Evolutionary conservation across 1,139 yeast species (phyloP).

Genomic region (Zygoascus sp.): DNA sequence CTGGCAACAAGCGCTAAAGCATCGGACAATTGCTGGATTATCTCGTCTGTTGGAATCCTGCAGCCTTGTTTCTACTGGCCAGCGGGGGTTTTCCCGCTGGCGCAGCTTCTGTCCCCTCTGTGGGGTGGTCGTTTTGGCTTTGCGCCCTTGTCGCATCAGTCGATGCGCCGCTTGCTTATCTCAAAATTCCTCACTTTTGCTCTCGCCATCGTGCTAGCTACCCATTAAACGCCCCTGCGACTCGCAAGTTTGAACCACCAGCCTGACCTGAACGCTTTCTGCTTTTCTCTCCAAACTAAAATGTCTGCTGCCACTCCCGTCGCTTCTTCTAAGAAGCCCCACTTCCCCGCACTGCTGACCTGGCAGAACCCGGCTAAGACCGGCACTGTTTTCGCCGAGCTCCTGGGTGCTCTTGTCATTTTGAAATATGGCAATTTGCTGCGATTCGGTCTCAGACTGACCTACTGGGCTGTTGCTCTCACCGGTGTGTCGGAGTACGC

Average conservation of each 20-base stretch:
- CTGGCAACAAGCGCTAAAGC: background rate
- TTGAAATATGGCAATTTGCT: conserved; percentile 67
- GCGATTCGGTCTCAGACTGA: conserved; percentile 55
- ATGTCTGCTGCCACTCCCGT: conserved; percentile 4
- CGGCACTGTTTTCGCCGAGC: conserved; percentile 69
- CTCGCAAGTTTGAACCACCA: too few species aligned
- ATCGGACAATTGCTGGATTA: too few species aligned
- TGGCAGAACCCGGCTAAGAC: conserved; percentile 82
- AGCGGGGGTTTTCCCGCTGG: too few species aligned
- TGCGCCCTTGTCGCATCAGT: background rate
- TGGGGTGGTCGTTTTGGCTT: background rate
- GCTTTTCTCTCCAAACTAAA: background rate
- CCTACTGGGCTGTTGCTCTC: conserved; percentile 37
- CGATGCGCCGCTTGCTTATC: conserved; percentile 1
- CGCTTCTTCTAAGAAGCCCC: conserved; percentile 3
- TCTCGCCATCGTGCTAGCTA: conserved; percentile 2
- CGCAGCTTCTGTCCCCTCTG: background rate
- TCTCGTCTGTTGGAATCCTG: too few species aligned
- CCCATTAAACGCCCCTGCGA: background rate
- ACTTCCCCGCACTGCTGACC: conserved; percentile 50
- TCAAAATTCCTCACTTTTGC: conserved; percentile 4
- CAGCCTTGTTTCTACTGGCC: too few species aligned
- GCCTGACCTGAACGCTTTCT: too few species aligned
- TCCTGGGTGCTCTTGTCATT: conserved; percentile 54
- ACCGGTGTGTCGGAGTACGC: conserved; percentile 33